Conservation (phyloP, 2,329 filamentous ascomycete genomes). For the Nemania abortiva region DNA sequence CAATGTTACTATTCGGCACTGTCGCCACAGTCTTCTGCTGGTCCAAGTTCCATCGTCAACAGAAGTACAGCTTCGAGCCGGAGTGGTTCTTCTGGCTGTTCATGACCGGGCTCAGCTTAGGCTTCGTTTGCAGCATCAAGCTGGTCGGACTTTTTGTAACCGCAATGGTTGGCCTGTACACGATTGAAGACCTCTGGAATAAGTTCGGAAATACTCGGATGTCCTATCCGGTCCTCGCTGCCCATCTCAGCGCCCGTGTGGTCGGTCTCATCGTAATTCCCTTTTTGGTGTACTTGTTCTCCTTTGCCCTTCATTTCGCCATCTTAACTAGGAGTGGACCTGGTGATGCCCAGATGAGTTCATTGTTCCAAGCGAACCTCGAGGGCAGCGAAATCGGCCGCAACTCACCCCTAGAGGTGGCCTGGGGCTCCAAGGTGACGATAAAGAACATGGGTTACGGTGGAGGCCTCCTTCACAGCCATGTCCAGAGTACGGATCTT, state of each 20-base stretch:
- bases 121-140: slow-evolving; percentile 98
- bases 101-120: slow-evolving; percentile 93
- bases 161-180: slow-evolving; percentile 94
- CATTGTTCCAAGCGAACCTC: slow-evolving; percentile 97
- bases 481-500: slow-evolving; percentile 77
- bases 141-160: slow-evolving; percentile 97
- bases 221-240: slow-evolving; percentile 73
- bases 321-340: slow-evolving; percentile 94
- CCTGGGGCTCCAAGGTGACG: slow-evolving; percentile 87
- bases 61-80: slow-evolving; percentile 84
- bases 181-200: slow-evolving; percentile 95
- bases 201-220: slow-evolving; percentile 97
- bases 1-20: slow-evolving; percentile 99
- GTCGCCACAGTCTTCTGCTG: slow-evolving; percentile 97
- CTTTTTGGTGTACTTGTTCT: slow-evolving; percentile 92
- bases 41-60: slow-evolving; percentile 93
- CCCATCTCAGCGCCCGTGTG: slow-evolving; percentile 83
- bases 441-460: slow-evolving; percentile 99
- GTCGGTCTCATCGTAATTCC: slow-evolving; percentile 90
- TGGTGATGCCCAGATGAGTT: slow-evolving; percentile 99
- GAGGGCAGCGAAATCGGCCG: slow-evolving; percentile 93
- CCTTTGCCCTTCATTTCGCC: slow-evolving; percentile 93
- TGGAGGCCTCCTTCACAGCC: slow-evolving; percentile 93
- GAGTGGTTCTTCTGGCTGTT: slow-evolving; percentile 97
- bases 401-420: slow-evolving; percentile 93